phyloP scores from a whole-genome alignment of 768 basidiomycete genomes.

The Pleurotus salmoneostramineus region DNA sequence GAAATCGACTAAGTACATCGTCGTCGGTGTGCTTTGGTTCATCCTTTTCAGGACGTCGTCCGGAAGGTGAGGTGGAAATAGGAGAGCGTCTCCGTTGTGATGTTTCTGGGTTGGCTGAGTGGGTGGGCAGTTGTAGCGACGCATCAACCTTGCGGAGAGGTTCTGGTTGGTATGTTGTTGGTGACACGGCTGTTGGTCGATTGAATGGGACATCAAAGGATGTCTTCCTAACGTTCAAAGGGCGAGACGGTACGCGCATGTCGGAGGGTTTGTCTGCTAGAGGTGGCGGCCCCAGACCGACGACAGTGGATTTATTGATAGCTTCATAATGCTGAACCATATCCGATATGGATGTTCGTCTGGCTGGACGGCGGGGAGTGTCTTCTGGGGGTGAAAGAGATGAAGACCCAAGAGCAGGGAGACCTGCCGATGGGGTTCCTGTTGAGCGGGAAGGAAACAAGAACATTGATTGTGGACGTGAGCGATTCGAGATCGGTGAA shows the following conservation, averaged over 20 bases:
- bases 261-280: slow-evolving; percentile 15
- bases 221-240: slow-evolving; percentile 7
- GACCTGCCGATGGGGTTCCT: slow-evolving; percentile 23
- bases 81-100: not conserved
- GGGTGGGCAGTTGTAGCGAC: not conserved
- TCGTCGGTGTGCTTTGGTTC: not conserved
- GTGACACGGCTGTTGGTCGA: not conserved
- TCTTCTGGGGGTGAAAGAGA: slow-evolving; percentile 12
- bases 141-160: not conserved
- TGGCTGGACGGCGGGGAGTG: slow-evolving; percentile 27
- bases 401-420: slow-evolving; percentile 36
- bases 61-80: not conserved
- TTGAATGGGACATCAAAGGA: slow-evolving; percentile 10
- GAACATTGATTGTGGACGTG: slow-evolving; percentile 82
- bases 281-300: slow-evolving; percentile 25
- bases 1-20: not conserved
- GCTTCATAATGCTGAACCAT: slow-evolving; percentile 84
- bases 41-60: not conserved
- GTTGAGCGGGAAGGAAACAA: slow-evolving; percentile 56
- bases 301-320: slow-evolving; percentile 34
- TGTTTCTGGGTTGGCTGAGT: not conserved
- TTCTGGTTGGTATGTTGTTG: not conserved
- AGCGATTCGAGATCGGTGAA: slow-evolving; percentile 36
- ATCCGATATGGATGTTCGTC: slow-evolving; percentile 79
- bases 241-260: slow-evolving; percentile 6